These are phyloP conservation scores for Wilcoxina mikolae DNA, from an alignment of 495 filamentous ascomycete genomes.

Conservation along the genomic window DNA sequence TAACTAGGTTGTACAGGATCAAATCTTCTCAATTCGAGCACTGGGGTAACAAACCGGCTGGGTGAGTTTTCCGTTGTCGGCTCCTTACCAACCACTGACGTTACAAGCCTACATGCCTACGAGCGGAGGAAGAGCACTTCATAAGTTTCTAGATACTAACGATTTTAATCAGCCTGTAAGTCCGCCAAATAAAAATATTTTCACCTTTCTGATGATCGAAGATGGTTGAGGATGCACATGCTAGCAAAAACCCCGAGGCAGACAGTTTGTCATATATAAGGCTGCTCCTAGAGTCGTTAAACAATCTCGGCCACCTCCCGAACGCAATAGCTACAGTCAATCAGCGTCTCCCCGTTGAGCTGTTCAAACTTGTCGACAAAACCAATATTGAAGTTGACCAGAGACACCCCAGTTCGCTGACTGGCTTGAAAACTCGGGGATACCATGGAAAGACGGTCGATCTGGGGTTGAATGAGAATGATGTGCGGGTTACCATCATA, in stretches of 20 bases:
- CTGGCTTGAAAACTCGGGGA: constrained; percentile 25
- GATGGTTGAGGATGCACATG: constrained; percentile 60
- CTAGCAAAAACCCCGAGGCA: constrained; percentile 79
- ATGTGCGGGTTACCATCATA: constrained; percentile 63
- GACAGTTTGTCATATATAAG: constrained; percentile 89
- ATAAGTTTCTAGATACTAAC: constrained; percentile 62
- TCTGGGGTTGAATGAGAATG: constrained; percentile 50
- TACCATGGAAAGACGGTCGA: constrained; percentile 46
- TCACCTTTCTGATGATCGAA: constrained; percentile 9
- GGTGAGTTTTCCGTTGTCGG: not conserved
- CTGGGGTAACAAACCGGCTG: not conserved
- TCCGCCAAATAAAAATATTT: not conserved
- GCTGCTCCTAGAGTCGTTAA: constrained; percentile 72
- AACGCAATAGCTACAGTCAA: constrained; percentile 78
- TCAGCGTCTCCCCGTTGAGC: constrained; percentile 80
- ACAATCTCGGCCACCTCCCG: constrained; percentile 72
- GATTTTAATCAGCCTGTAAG: constrained; percentile 44
- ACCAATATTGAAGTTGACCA: constrained; percentile 87
- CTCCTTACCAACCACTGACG: too few species aligned
- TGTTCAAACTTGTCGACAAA: constrained; percentile 86
- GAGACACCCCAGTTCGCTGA: constrained; percentile 60
- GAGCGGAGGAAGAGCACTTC: constrained; percentile 41
- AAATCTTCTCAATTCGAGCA: not conserved
- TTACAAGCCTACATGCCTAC: not conserved
- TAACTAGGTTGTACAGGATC: not conserved